These are phyloP conservation scores for Aureobasidium sp. DNA, from an alignment of 2,329 filamentous ascomycete species.

Conservation along the genomic window DNA sequence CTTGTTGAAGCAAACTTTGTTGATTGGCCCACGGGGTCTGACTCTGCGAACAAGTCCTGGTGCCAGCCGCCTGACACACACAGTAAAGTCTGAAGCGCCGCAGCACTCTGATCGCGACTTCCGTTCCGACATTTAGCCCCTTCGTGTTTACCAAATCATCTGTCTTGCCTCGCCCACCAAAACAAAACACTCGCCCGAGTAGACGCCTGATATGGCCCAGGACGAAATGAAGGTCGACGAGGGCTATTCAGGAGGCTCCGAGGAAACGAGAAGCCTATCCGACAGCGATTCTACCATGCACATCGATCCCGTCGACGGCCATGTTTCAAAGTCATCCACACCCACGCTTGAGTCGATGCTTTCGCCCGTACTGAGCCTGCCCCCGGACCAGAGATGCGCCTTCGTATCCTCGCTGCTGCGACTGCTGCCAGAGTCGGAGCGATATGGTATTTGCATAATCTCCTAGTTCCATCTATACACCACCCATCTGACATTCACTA, in stretches of 20 bases:
- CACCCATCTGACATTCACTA: conserved; percentile 31
- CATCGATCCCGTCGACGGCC: conserved; percentile 25
- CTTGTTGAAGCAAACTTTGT: neutral
- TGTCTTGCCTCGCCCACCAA: neutral
- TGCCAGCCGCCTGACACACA: neutral
- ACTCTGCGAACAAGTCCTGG: neutral
- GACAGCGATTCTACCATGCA: conserved; percentile 35
- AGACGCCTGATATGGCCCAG: neutral
- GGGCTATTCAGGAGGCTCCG: conserved; percentile 58
- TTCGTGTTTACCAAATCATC: conserved; percentile 2
- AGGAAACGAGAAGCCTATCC: conserved; percentile 53
- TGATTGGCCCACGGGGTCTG: conserved; percentile 9
- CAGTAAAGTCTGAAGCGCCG: neutral
- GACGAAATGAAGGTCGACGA: conserved; percentile 54
- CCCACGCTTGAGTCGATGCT: conserved; percentile 5
- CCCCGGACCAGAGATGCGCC: conserved; percentile 16
- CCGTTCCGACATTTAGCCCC: conserved; percentile 3
- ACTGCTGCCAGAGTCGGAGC: conserved; percentile 10
- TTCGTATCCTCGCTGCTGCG: conserved; percentile 10
- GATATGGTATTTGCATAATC: conserved; percentile 14
- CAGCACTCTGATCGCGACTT: neutral
- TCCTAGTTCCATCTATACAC: neutral
- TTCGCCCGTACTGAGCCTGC: conserved; percentile 12
- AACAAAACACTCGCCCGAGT: neutral
- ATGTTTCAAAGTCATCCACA: conserved; percentile 15